Conservation (phyloP, 1,139 yeast genomes). For the Hansenula anomala region DNA sequence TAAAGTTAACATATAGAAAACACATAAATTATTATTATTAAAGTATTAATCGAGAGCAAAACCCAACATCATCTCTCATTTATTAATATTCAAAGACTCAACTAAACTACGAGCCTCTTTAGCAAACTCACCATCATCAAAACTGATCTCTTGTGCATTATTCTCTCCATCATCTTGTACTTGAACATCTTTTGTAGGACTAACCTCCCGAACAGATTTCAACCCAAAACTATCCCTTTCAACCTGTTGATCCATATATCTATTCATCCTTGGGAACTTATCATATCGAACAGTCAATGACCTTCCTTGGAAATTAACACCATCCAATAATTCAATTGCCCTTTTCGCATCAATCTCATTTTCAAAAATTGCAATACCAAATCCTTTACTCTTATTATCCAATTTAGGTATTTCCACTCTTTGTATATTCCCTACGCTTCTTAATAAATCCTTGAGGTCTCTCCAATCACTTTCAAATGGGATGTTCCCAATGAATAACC, state of each 20-base stretch:
- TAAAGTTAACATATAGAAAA: too few relatives aligned
- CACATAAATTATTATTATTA: too few relatives aligned
- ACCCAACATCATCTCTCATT: too few relatives aligned
- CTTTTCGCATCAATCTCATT: slow-evolving; percentile 53
- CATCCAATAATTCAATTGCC: slow-evolving; percentile 60
- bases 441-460: slow-evolving; percentile 44
- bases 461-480: slow-evolving; percentile 57
- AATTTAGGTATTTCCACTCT: slow-evolving; percentile 53
- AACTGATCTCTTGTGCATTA: neutral
- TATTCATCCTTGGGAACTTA: slow-evolving; percentile 24
- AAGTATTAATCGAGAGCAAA: too few relatives aligned
- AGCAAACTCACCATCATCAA: slow-evolving; percentile 15
- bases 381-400: slow-evolving; percentile 65
- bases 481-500: slow-evolving; percentile 52
- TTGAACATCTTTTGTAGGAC: neutral
- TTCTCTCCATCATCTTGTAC: neutral
- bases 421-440: slow-evolving; percentile 37
- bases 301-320: slow-evolving; percentile 63
- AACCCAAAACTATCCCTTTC: too few relatives aligned
- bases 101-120: slow-evolving; percentile 22
- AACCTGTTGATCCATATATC: too few relatives aligned
- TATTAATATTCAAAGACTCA: slow-evolving; percentile 11
- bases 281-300: slow-evolving; percentile 67
- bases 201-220: too few relatives aligned
- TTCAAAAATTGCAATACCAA: slow-evolving; percentile 69